phyloP scores from a whole-genome alignment of 768 basidiomycete species.

The Guyanaporus albipodus region DNA sequence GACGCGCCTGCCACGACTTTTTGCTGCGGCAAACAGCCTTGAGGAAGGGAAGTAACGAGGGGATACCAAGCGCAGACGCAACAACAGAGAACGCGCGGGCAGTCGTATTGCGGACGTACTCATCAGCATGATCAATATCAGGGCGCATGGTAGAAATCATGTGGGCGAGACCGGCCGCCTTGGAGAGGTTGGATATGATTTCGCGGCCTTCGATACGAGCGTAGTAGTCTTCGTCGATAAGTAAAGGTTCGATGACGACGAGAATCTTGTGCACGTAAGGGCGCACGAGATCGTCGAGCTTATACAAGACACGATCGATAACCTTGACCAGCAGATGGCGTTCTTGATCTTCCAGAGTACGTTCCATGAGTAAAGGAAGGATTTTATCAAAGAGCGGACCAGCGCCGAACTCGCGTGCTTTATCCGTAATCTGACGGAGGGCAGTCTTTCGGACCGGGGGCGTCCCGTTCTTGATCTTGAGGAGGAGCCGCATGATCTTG shows the following conservation, averaged over 20 bases:
- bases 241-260: constrained; percentile 97
- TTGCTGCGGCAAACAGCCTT: constrained; percentile 98
- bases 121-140: constrained; percentile 98
- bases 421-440: constrained; percentile 96
- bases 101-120: constrained; percentile 98
- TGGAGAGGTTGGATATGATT: constrained; percentile 98
- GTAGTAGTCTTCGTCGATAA: constrained; percentile 98
- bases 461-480: constrained; percentile 99
- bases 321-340: constrained; percentile 98
- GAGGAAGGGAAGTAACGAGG: constrained; percentile 94
- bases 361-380: constrained; percentile 95
- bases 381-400: constrained; percentile 99
- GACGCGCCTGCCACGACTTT: constrained; percentile 99
- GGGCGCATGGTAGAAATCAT: constrained; percentile 99
- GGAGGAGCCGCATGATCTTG: constrained; percentile 95
- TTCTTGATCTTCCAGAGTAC: constrained; percentile 96
- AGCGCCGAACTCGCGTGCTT: constrained; percentile 97
- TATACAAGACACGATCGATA: constrained; percentile 97
- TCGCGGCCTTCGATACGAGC: constrained; percentile 97
- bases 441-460: constrained; percentile 98
- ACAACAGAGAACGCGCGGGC: constrained; percentile 99
- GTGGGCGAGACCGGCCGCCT: constrained; percentile 97
- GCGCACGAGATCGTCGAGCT: constrained; percentile 96
- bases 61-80: constrained; percentile 97
- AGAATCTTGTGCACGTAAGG: constrained; percentile 99